Evolutionary conservation across 805 yeast species (phyloP), one percentile per base, ranked within the genome.

Genomic region (Sugiyamaella marilandica): DNA sequence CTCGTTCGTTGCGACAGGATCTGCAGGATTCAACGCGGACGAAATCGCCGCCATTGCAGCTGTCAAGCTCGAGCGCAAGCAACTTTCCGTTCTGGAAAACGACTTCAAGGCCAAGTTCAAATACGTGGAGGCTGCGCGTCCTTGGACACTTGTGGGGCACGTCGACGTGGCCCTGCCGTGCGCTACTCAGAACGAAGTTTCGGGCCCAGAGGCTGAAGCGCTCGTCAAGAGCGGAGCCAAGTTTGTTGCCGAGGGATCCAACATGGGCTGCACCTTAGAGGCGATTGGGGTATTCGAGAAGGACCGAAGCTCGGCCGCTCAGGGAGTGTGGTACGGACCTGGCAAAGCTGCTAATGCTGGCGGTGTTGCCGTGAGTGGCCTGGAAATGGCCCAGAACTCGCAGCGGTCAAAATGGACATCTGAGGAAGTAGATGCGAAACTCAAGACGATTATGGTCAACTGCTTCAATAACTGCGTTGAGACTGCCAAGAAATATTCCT

Each of bases 331-430:
- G 99, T 92, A 91, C 77, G 98, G 96, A 67, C 97, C 97, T 71
- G 98, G 97, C 76, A 92, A 92, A 83, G 97, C 97, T 64, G 92
- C 97, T 68, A 92, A 92, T 84, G 86, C 95, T 78, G 99, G 98
- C 78, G 99, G 99, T 84, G 99, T 92, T 65, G 96, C 97, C 55
- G 97, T 91, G 54, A 89, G 97, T 55, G 98, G 97, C 70, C 81
- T 92, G 62, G 99, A 92, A 81, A 94, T 92, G 99, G 97, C 98
- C 61, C 99, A 92, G 80, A 94, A 92, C 87, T 88, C 97, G 55
- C 95, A 86, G 72, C 87, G 97, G 80, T 82, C 83, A 62, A 74
- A 76, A 62, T 94, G 98, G 97, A 81, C 96, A 59, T 65, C 83
- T 55, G 97, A 90, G 79, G 89, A 88, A 77, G 98, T 92, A 65